A percentile compares a stretch with the other conserved stretches of the same genome.
These are phyloP conservation scores for Vinca minor DNA, from an alignment of 257 asterid genomes.

Conservation along the genomic window DNA sequence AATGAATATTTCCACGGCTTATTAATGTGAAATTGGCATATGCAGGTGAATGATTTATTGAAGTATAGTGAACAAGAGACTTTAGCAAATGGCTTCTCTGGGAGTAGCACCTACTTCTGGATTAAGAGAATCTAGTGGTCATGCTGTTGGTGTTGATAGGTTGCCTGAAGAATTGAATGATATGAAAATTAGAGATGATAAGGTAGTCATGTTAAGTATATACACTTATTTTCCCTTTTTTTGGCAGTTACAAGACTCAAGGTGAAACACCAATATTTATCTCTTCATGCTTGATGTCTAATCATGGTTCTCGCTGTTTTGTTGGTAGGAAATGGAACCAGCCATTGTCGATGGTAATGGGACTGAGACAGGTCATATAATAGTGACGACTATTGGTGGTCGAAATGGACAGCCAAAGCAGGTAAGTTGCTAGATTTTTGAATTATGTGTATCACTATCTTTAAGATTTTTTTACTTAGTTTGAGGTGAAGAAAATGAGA, in stretches of 20 bases:
- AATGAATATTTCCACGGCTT: background rate
- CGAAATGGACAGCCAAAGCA: constrained; percentile 88
- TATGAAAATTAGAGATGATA: constrained; percentile 24
- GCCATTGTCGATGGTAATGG: constrained; percentile 32
- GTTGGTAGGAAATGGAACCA: constrained; percentile 71
- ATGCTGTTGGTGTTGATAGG: constrained; percentile 24
- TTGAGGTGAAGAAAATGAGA: too few species aligned
- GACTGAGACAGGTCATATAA: constrained; percentile 85
- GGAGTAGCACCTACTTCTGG: constrained; percentile 33
- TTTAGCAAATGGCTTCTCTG: constrained; percentile 58
- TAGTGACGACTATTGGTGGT: constrained; percentile 90
- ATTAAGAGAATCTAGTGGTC: constrained; percentile 22
- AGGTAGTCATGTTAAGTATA: constrained; percentile 8
- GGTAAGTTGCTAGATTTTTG: constrained; percentile 26
- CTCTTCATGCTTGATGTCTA: background rate
- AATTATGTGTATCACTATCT: background rate
- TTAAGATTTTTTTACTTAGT: background rate
- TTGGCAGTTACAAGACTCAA: background rate
- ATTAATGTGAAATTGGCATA: constrained; percentile 3
- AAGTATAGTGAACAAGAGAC: constrained; percentile 29
- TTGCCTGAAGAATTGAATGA: constrained; percentile 27
- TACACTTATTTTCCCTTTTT: background rate
- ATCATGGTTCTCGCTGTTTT: background rate
- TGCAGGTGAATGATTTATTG: constrained; percentile 50
- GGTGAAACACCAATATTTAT: background rate